Conservation (phyloP, 352 stramenopile species). For the Peronospora tabacina region DNA sequence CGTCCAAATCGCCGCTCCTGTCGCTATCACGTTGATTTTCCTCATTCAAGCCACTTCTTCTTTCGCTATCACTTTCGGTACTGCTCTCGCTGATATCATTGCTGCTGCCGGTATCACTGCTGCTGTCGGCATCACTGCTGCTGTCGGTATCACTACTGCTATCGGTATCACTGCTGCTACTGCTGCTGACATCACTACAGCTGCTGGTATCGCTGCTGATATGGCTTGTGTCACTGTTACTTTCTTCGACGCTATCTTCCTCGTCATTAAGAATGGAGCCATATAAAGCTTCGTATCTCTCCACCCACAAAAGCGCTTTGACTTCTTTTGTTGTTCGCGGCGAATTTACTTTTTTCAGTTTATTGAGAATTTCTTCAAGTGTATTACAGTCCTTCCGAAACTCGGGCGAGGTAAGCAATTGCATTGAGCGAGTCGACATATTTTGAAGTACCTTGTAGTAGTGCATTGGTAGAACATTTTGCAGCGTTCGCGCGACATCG, state of each 20-base stretch:
- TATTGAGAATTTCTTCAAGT: slow-evolving; percentile 21
- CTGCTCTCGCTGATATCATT: slow-evolving; percentile 3
- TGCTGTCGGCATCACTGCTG: slow-evolving; percentile 1
- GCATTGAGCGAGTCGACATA: slow-evolving; percentile 3
- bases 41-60: not conserved
- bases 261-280: slow-evolving; percentile 18
- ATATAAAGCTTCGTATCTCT: slow-evolving; percentile 30
- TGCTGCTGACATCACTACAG: slow-evolving; percentile 1
- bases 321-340: slow-evolving; percentile 18
- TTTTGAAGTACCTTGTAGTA: slow-evolving; percentile 34
- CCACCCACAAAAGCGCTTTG: slow-evolving; percentile 43
- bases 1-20: not conserved
- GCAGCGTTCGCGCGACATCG: slow-evolving; percentile 30
- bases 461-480: slow-evolving; percentile 31
- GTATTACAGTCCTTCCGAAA: slow-evolving; percentile 24
- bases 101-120: slow-evolving; percentile 3
- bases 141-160: not conserved
- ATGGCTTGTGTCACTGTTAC: slow-evolving; percentile 7
- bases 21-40: not conserved
- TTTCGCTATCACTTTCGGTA: not conserved
- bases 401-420: slow-evolving; percentile 13
- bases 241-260: slow-evolving; percentile 5
- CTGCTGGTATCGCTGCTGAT: slow-evolving; percentile 4
- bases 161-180: not conserved
- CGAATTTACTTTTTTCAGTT: slow-evolving; percentile 11